These are phyloP conservation scores for Suillus discolor DNA, from an alignment of 768 basidiomycete species.

Conservation along the genomic window DNA sequence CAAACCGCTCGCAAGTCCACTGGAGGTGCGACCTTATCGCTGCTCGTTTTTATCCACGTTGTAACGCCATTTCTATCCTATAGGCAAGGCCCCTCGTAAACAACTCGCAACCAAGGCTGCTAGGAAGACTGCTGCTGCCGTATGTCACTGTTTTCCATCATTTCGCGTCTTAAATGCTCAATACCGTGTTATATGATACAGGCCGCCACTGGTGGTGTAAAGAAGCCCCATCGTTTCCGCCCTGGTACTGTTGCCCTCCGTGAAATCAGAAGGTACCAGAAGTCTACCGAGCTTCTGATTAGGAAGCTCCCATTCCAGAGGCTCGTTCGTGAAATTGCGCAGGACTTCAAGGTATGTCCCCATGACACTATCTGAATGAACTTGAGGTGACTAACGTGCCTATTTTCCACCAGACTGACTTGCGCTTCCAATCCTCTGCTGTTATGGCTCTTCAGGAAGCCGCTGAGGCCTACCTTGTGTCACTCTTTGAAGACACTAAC, in stretches of 20 bases:
- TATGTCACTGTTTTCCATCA: conserved; percentile 36
- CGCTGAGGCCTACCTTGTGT: conserved; percentile 87
- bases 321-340: conserved; percentile 95
- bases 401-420: conserved; percentile 60
- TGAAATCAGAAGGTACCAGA: conserved; percentile 98
- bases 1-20: conserved; percentile 99
- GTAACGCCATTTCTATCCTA: conserved; percentile 25
- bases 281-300: conserved; percentile 98
- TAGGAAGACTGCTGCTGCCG: conserved; percentile 78
- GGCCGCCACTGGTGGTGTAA: conserved; percentile 93
- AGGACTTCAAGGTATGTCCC: conserved; percentile 83
- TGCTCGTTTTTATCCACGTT: conserved; percentile 15
- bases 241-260: conserved; percentile 98
- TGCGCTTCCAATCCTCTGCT: conserved; percentile 95
- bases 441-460: conserved; percentile 95
- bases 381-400: not conserved
- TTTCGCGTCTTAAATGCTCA: conserved; percentile 3
- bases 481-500: conserved; percentile 87
- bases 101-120: conserved; percentile 97
- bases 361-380: not conserved
- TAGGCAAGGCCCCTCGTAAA: conserved; percentile 90
- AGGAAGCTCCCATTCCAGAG: conserved; percentile 99
- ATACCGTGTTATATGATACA: conserved; percentile 23
- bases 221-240: conserved; percentile 99
- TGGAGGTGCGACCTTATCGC: conserved; percentile 67